Conservation (phyloP, 2,329 filamentous ascomycete genomes). For the Monosporascus sp. region DNA sequence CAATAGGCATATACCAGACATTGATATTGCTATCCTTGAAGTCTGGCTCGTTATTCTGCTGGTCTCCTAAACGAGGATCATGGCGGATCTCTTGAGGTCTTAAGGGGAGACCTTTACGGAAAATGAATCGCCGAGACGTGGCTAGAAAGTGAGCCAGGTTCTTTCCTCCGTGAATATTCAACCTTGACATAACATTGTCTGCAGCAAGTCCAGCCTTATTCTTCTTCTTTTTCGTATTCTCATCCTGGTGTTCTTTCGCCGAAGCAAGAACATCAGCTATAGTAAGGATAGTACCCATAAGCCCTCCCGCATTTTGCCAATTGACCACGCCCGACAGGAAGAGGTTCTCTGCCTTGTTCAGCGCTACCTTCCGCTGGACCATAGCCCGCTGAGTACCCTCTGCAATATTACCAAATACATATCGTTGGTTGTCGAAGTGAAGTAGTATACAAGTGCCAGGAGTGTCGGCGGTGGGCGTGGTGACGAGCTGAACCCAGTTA, state of each 20-base stretch:
- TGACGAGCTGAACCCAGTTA: slow-evolving; percentile 67
- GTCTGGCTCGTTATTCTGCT: slow-evolving; percentile 54
- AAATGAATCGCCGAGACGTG: slow-evolving; percentile 79
- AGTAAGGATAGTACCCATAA: slow-evolving; percentile 81
- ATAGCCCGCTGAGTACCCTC: slow-evolving; percentile 82
- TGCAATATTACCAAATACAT: slow-evolving; percentile 75
- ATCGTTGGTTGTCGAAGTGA: slow-evolving; percentile 75
- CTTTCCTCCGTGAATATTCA: slow-evolving; percentile 72
- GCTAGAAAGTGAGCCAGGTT: slow-evolving; percentile 79
- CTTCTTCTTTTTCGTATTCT: slow-evolving; percentile 31
- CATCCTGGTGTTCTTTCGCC: slow-evolving; percentile 33
- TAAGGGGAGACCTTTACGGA: slow-evolving; percentile 77
- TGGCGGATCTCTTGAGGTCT: slow-evolving; percentile 60
- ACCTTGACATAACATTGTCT: slow-evolving; percentile 21
- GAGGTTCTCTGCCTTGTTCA: slow-evolving; percentile 66
- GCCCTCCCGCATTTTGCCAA: slow-evolving; percentile 74
- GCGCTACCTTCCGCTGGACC: slow-evolving; percentile 58
- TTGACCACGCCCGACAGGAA: slow-evolving; percentile 75
- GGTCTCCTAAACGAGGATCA: slow-evolving; percentile 31
- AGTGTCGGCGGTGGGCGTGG: slow-evolving; percentile 83
- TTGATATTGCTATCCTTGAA: slow-evolving; percentile 72
- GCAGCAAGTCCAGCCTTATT: slow-evolving; percentile 29
- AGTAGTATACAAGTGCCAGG: slow-evolving; percentile 72
- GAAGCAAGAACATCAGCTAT: slow-evolving; percentile 62
- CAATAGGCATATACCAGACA: slow-evolving; percentile 75